A percentile compares a stretch with the other conserved stretches of the same genome.
Conservation (phyloP, 2,329 filamentous ascomycete species). For the Berkeleyomyces basicola region DNA sequence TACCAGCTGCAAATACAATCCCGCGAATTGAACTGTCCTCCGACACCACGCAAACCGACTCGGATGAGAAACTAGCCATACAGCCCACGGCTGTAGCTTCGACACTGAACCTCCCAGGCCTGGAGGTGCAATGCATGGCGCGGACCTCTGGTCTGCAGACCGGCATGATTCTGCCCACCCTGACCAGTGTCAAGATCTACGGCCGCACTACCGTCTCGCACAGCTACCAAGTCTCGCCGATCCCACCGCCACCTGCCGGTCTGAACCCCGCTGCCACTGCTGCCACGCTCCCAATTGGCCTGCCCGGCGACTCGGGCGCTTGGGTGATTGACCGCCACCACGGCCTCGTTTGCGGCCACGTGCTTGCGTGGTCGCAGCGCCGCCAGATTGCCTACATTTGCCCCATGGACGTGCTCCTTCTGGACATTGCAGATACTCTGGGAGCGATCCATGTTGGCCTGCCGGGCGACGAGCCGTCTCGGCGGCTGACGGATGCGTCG, state of each 20-base stretch:
- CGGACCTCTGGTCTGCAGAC: slow-evolving; percentile 71
- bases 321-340: slow-evolving; percentile 73
- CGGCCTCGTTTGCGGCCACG: slow-evolving; percentile 75
- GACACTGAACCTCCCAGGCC: slow-evolving; percentile 47
- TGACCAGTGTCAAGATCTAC: slow-evolving; percentile 76
- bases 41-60: slow-evolving; percentile 13
- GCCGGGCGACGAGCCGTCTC: slow-evolving; percentile 39
- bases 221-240: slow-evolving; percentile 37
- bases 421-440: slow-evolving; percentile 69
- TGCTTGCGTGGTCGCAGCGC: slow-evolving; percentile 70
- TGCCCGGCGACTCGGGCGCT: slow-evolving; percentile 81
- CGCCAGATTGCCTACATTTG: slow-evolving; percentile 81
- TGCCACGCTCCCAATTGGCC: slow-evolving; percentile 31
- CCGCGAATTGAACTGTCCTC: slow-evolving; percentile 21
- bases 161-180: slow-evolving; percentile 58
- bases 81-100: slow-evolving; percentile 43
- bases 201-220: slow-evolving; percentile 68
- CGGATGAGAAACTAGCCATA: slow-evolving; percentile 23
- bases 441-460: slow-evolving; percentile 54
- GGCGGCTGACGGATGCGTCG: slow-evolving; percentile 18
- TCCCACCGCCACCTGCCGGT: slow-evolving; percentile 5
- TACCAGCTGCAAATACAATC: slow-evolving; percentile 57
- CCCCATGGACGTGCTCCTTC: slow-evolving; percentile 79
- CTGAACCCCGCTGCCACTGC: not conserved
- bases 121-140: slow-evolving; percentile 74